Percentiles rank a stretch among this genome's conserved stretches.
These are phyloP conservation scores for Paramecium octaurelia DNA, from an alignment of 73 alveolate genomes.

Conservation along the genomic window DNA sequence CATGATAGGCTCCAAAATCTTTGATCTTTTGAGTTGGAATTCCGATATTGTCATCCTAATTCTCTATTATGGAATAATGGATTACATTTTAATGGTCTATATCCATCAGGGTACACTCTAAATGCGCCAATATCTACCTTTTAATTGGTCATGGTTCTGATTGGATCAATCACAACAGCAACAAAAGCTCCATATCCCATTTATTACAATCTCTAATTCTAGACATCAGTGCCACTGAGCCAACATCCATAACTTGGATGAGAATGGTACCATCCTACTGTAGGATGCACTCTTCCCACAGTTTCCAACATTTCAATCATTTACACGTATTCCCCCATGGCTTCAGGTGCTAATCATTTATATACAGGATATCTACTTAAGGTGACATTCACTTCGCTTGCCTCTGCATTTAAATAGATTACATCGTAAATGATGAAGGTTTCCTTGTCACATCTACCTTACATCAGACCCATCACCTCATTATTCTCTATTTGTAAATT, in stretches of 20 bases:
- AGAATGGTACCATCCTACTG: slow-evolving; percentile 97
- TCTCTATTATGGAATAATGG: not conserved
- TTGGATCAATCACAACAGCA: slow-evolving; percentile 66
- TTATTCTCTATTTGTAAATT: not conserved
- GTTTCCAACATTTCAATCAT: not conserved
- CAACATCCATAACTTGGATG: slow-evolving; percentile 99
- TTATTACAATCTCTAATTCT: slow-evolving; percentile 46
- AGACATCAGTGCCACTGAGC: slow-evolving; percentile 97
- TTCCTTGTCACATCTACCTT: slow-evolving; percentile 87
- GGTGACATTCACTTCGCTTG: slow-evolving; percentile 56
- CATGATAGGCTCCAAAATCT: slow-evolving; percentile 46
- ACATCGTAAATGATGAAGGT: slow-evolving; percentile 94
- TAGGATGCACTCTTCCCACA: slow-evolving; percentile 68
- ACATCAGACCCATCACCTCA: slow-evolving; percentile 97
- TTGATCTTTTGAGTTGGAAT: slow-evolving; percentile 10
- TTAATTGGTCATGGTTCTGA: slow-evolving; percentile 54
- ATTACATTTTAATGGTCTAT: slow-evolving; percentile 2
- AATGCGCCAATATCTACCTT: slow-evolving; percentile 60
- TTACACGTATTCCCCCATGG: not conserved
- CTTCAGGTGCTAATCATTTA: not conserved
- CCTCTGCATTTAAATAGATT: slow-evolving; percentile 92
- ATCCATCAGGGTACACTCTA: slow-evolving; percentile 52
- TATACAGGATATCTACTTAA: not conserved
- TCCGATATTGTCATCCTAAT: not conserved
- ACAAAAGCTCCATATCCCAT: slow-evolving; percentile 36